Conservation (phyloP, 2,329 filamentous ascomycete genomes). For the Exophiala oligosperma region DNA sequence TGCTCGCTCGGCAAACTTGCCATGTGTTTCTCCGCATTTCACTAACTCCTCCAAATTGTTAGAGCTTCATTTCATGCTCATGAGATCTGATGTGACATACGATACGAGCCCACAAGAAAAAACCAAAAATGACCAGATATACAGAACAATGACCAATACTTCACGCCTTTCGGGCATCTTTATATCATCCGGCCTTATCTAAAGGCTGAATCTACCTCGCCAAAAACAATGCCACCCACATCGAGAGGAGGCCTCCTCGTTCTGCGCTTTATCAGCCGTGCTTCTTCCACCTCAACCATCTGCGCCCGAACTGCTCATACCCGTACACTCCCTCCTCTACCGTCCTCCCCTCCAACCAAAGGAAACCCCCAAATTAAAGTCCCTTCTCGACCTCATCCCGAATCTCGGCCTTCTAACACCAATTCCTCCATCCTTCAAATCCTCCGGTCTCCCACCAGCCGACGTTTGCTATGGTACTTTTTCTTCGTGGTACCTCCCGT, state of each 20-base stretch:
- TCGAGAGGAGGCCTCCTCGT: slow-evolving; percentile 1
- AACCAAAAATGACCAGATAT: not conserved
- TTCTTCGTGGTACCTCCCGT: slow-evolving; percentile 37
- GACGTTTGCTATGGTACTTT: slow-evolving; percentile 20
- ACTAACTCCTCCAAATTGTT: not conserved
- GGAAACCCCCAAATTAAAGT: not conserved
- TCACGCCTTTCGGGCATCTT: not conserved
- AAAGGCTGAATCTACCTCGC: not conserved
- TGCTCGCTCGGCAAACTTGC: not conserved
- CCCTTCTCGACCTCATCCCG: not conserved
- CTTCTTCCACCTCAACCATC: not conserved
- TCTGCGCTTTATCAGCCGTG: slow-evolving; percentile 3
- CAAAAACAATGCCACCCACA: slow-evolving; percentile 6
- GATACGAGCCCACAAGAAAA: no score
- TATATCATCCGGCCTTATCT: no score
- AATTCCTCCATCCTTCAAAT: not conserved
- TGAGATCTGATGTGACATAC: not conserved
- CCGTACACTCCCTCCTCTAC: not conserved
- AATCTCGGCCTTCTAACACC: no score
- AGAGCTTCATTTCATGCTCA: not conserved
- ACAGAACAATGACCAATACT: not conserved
- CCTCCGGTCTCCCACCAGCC: slow-evolving; percentile 2
- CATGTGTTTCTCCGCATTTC: not conserved
- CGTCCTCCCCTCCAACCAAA: not conserved
- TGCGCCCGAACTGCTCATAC: slow-evolving; percentile 1